A percentile compares a stretch with the other conserved stretches of the same genome.
Conservation (phyloP, 257 asterid species). For the Solanum chilense region DNA sequence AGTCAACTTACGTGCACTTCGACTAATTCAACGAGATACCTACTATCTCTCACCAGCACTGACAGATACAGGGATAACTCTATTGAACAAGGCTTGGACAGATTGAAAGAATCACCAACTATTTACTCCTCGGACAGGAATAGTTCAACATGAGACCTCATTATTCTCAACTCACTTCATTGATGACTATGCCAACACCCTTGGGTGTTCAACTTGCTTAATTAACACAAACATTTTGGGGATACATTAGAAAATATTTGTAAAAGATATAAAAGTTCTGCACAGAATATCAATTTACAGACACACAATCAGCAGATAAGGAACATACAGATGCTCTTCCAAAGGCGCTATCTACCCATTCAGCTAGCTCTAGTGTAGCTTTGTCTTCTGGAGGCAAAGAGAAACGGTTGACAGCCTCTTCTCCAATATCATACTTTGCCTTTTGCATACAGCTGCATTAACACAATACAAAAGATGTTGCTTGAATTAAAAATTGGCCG, state of each 20-base stretch:
- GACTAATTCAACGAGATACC: neutral
- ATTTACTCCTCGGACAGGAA: neutral
- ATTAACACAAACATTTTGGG: neutral
- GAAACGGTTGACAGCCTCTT: conserved; percentile 88
- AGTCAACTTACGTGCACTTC: neutral
- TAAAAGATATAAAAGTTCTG: neutral
- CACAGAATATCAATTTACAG: neutral
- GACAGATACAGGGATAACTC: neutral
- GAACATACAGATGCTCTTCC: conserved; percentile 72
- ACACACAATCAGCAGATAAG: neutral
- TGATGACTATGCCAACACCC: neutral
- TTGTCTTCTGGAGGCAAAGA: conserved; percentile 95
- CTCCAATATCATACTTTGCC: conserved; percentile 94
- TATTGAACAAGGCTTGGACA: neutral
- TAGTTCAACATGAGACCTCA: neutral
- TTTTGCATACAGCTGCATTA: conserved; percentile 89
- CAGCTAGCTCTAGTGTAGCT: conserved; percentile 80
- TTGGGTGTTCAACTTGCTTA: neutral
- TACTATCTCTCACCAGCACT: neutral
- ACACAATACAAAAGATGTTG: neutral
- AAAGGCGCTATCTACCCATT: conserved; percentile 96
- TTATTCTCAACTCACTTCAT: neutral
- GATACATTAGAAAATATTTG: neutral
- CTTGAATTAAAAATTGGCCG: neutral
- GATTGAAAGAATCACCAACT: neutral